Base-by-base conservation (phyloP, 805 yeast species). In the Komagataella mondaviorum region DNA sequence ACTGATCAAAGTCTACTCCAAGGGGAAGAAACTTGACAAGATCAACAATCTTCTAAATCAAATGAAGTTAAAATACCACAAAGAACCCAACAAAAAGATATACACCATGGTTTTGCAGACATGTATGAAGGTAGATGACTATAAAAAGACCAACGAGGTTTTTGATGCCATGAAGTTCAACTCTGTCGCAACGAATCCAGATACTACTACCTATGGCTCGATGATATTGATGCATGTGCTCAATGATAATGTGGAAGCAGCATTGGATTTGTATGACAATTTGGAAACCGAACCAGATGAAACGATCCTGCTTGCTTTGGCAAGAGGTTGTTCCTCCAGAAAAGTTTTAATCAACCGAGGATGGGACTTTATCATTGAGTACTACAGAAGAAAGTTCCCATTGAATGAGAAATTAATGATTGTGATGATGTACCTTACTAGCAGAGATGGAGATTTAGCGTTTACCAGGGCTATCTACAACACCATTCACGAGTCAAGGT, bases 101-200 rank as follows among this genome's bases (percentile, higher is more conserved):
- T 81, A 80, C 56, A 73, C 83, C 3, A 77, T 78, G 45, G 71
- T 84, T 6, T 60, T 87, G 46, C 81, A 82, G 54, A 71, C 86
- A 22, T 78, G 84, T 59, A 78, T 81, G 6, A 71, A 77, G 51
- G 60, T 72, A 50, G 68, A 61, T 52, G 76, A 77, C 51, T 78
- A 72, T 54, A 63, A 70, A 16, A 80, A 83, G 55, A 95, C 96
- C 0, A 75, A 77, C 52, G 80, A 80, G 47, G 70, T 86, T 2
- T 93, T 93, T 65, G 88, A 84, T 56, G 79, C 88, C 55, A 81
- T 93, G 89, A 91, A 88, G 61, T 91, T 87, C 62, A 63, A 84
- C 56, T 80, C 93, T 1, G 60, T 71, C 4, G 68, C 71, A 23
- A 79, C 89, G 14, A 74, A 78, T 49, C 96, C 98, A 0, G 85